Evolutionary conservation across 2,329 filamentous ascomycete species (phyloP).

Genomic region (Phaeosphaeria sp.): DNA sequence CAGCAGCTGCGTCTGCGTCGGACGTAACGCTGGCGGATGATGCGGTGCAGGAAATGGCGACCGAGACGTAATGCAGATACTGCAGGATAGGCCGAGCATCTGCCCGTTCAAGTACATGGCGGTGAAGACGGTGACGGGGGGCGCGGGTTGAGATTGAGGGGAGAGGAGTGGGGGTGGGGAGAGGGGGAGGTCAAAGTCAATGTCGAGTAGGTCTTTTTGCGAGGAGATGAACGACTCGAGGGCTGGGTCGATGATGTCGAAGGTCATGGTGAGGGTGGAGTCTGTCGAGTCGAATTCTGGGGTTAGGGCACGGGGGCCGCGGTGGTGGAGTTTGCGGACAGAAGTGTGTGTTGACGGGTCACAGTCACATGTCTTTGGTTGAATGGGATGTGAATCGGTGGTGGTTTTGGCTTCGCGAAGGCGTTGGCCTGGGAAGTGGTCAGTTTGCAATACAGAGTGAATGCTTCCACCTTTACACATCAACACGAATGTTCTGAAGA

Average conservation of each 20-base stretch:
- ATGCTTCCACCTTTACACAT: not conserved
- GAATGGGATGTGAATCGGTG: not conserved
- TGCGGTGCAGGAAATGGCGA: conserved; percentile 25
- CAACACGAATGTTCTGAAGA: not conserved
- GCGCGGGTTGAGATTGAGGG: conserved; percentile 11
- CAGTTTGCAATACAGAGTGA: not conserved
- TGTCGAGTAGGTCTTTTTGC: not conserved
- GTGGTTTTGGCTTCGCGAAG: conserved; percentile 9
- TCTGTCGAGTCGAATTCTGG: not conserved
- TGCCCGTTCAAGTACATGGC: conserved; percentile 39
- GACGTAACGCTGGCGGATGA: conserved; percentile 35
- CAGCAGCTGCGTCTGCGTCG: conserved; percentile 43
- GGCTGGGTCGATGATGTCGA: not conserved
- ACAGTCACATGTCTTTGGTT: not conserved
- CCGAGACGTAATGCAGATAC: conserved; percentile 24
- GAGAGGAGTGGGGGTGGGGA: conserved; percentile 1
- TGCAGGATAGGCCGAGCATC: conserved; percentile 33
- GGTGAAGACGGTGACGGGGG: conserved; percentile 28
- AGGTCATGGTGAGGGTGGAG: not conserved
- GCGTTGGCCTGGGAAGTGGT: conserved; percentile 14
- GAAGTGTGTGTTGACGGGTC: not conserved
- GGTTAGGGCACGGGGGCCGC: not conserved
- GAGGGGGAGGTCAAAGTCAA: not conserved
- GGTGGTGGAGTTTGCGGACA: not conserved
- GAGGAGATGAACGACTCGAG: not conserved